Base-by-base conservation (phyloP, 163 green algal species). In the Chlamydomonas reinhardtii region DNA sequence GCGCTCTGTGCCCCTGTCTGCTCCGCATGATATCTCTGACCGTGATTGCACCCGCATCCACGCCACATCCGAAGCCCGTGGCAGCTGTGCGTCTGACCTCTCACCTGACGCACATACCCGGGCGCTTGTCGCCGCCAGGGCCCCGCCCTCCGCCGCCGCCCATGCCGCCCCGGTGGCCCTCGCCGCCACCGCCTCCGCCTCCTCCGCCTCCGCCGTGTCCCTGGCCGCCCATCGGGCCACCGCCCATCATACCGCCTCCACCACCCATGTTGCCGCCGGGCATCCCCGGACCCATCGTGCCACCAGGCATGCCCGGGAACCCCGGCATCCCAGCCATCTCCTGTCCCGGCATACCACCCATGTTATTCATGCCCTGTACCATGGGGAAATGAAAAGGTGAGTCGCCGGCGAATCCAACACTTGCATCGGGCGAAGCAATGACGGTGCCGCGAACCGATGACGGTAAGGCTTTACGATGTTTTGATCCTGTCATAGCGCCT, bases 301-400 rank as follows among this genome's bases (percentile, higher is more conserved):
- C 48, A 1, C 62, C 62, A 32, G 24, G 24, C 62, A 70, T 70
- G 62, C 62, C 62, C 24, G 62, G 62, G 14, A 76, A 76, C 5
- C 80, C 80, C 11, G 70, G 48, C 34, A 86, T 69, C 0, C 80
- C 80, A 22, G 64, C 56, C 27, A 15, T 31, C 19, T 15, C 31
- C 31, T 25, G 37, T 6, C 69, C 80, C 1, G 69, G 14, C 70
- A 86, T 69, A 1, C 34, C 80, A 6, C 70, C 80, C 80, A 86
- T 79, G 79, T 72, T 79, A 56, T 73, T 86, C 54, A 86, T 52
- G 34, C 80, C 80, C 80, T 86, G 70, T n/a, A 43, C 15, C 66
- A 9, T 19, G 6, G 31, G 66, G 17, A 31, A 31, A 73, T 14
- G 31, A 1, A 6, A 19, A 65, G 14, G 11, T 48, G 14, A 56